These are phyloP conservation scores for Apiotrichum montevideense DNA, from an alignment of 1,284 basidiomycete species.

Conservation along the genomic window DNA sequence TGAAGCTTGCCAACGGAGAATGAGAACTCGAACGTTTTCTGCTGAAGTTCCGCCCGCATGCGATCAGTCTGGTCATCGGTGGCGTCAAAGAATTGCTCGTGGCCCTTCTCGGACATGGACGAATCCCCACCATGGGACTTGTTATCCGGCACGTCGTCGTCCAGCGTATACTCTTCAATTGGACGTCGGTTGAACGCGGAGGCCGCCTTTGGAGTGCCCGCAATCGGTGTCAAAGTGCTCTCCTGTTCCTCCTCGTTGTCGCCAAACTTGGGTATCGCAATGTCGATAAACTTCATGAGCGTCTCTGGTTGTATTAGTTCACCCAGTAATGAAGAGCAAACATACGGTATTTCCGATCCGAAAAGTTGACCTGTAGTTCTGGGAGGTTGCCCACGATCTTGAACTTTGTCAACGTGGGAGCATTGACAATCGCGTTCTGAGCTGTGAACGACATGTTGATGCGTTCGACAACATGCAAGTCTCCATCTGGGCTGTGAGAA, in stretches of 20 bases:
- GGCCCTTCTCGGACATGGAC: too few species aligned
- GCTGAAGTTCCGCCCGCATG: constrained; percentile 56
- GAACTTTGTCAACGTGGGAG: constrained; percentile 77
- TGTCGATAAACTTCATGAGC: constrained; percentile 87
- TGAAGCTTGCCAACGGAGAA: constrained; percentile 86
- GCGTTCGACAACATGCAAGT: constrained; percentile 84
- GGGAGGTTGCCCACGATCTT: constrained; percentile 90
- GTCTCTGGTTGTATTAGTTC: constrained; percentile 50
- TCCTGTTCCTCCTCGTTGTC: constrained; percentile 42
- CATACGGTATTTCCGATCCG: constrained; percentile 82
- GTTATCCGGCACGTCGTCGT: constrained; percentile 35
- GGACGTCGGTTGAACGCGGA: constrained; percentile 51
- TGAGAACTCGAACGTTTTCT: constrained; percentile 79
- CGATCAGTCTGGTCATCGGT: constrained; percentile 57
- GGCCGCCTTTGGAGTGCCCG: background rate
- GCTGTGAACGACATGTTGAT: constrained; percentile 87
- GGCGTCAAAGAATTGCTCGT: constrained; percentile 69
- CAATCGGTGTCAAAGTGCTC: constrained; percentile 2
- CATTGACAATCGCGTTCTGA: constrained; percentile 89
- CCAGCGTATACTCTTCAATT: constrained; percentile 62
- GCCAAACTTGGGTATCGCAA: constrained; percentile 79
- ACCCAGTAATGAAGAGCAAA: background rate
- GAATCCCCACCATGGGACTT: constrained; percentile 6
- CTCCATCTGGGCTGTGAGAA: constrained; percentile 38
- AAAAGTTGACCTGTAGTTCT: constrained; percentile 84